A percentile compares a stretch with the other conserved stretches of the same genome.
Conservation (phyloP, 2,329 filamentous ascomycete genomes). For the Alternaria novae-zelandiae region DNA sequence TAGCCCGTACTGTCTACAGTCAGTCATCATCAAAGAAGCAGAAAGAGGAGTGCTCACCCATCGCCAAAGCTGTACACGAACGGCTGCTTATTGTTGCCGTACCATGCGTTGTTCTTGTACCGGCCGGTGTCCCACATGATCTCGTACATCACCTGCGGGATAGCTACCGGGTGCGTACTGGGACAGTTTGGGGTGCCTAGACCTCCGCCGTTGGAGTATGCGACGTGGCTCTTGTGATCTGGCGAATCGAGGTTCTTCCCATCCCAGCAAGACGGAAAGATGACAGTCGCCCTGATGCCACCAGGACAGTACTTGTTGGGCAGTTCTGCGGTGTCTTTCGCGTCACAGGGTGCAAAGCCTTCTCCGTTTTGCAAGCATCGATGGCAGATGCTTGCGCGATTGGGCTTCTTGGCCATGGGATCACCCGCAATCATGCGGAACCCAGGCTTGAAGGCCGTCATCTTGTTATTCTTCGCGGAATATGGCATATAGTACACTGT, state of each 20-base stretch:
- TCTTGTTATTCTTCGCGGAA: constrained; percentile 58
- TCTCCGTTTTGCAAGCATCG: constrained; percentile 33
- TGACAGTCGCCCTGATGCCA: constrained; percentile 73
- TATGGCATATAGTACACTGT: constrained; percentile 78
- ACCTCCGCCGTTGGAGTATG: constrained; percentile 58
- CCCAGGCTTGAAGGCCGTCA: constrained; percentile 25
- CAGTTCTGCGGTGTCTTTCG: constrained; percentile 45
- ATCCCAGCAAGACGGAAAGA: constrained; percentile 78
- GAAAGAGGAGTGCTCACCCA: constrained; percentile 15
- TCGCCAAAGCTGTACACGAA: constrained; percentile 40
- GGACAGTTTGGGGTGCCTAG: constrained; percentile 55
- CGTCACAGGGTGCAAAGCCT: constrained; percentile 28
- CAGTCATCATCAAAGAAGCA: neutral
- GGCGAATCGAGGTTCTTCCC: constrained; percentile 59
- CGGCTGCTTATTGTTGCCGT: constrained; percentile 31
- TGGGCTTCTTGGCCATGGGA: constrained; percentile 23
- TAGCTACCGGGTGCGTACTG: constrained; percentile 51
- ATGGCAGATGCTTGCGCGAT: constrained; percentile 42
- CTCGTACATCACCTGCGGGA: constrained; percentile 56
- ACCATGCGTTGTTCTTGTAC: constrained; percentile 34
- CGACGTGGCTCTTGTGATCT: constrained; percentile 69
- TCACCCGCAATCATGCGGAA: constrained; percentile 41
- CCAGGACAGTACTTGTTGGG: constrained; percentile 75
- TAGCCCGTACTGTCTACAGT: constrained; percentile 10
- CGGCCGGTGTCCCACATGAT: constrained; percentile 53